A percentile compares a stretch with the other conserved stretches of the same genome.
Evolutionary conservation across 371 early-diverging fungal species (phyloP).

Genomic region (Mucor racemosus): DNA sequence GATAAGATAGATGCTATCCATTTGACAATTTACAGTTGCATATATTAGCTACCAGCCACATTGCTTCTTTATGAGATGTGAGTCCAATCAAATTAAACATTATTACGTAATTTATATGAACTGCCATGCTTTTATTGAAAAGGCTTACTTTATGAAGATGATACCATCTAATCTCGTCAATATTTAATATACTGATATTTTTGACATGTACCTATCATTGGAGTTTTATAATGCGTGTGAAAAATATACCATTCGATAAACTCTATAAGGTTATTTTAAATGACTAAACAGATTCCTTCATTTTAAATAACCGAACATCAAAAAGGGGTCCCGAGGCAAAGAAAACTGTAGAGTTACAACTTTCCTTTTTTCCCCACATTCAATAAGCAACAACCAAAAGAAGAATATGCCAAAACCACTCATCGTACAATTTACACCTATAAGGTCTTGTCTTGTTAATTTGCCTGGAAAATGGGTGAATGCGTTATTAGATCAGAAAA

Average conservation of each 20-base stretch:
- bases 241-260: not conserved
- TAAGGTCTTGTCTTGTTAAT: slow-evolving; percentile 67
- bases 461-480: slow-evolving; percentile 68
- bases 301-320: not conserved
- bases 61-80: no score
- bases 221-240: not conserved
- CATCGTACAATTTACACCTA: slow-evolving; percentile 60
- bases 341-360: no score
- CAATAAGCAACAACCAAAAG: not conserved
- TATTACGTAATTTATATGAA: no score
- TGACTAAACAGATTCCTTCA: slow-evolving; percentile 1
- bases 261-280: not conserved
- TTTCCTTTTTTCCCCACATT: not conserved
- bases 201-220: slow-evolving; percentile 5
- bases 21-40: no score
- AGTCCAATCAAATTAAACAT: no score
- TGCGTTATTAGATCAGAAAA: slow-evolving; percentile 68
- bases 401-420: slow-evolving; percentile 59
- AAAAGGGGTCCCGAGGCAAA: slow-evolving; percentile 1
- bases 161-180: no score
- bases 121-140: no score
- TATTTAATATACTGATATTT: no score
- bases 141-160: no score
- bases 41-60: no score
- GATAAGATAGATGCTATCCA: no score